A percentile compares a stretch with the other conserved stretches of the same genome.
phyloP scores from a whole-genome alignment of 305 asterid genomes.

The Solanum hybrid region DNA sequence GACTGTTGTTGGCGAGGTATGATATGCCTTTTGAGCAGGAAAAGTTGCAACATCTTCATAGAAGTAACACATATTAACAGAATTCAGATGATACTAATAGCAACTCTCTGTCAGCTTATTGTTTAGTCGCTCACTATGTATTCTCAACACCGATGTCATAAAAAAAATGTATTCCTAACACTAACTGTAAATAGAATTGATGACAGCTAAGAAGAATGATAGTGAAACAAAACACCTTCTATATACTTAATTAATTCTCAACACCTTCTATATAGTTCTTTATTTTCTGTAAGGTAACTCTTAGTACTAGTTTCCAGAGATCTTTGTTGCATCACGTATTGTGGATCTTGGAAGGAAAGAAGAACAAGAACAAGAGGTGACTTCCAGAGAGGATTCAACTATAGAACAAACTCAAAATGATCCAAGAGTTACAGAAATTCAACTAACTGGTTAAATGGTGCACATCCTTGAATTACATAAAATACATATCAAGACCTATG shows the following conservation, averaged over 20 bases:
- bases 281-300: neutral
- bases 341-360: neutral
- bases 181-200: neutral
- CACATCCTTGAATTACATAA: neutral
- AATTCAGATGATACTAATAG: neutral
- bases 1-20: conserved; percentile 99
- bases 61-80: neutral
- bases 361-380: neutral
- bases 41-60: neutral
- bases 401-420: conserved; percentile 3
- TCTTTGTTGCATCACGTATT: neutral
- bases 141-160: neutral
- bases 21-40: conserved; percentile 7
- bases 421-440: neutral
- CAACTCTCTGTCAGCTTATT: neutral
- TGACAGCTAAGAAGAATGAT: neutral
- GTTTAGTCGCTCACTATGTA: neutral
- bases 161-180: neutral
- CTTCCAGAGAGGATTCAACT: neutral
- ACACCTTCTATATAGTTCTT: neutral
- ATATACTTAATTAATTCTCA: neutral
- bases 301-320: neutral
- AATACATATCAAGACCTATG: neutral
- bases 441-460: neutral
- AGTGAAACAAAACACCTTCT: neutral